A percentile compares a stretch with the other conserved stretches of the same genome.
Evolutionary conservation across 495 filamentous ascomycete genomes (phyloP).

Genomic region (Talaromyces liani): DNA sequence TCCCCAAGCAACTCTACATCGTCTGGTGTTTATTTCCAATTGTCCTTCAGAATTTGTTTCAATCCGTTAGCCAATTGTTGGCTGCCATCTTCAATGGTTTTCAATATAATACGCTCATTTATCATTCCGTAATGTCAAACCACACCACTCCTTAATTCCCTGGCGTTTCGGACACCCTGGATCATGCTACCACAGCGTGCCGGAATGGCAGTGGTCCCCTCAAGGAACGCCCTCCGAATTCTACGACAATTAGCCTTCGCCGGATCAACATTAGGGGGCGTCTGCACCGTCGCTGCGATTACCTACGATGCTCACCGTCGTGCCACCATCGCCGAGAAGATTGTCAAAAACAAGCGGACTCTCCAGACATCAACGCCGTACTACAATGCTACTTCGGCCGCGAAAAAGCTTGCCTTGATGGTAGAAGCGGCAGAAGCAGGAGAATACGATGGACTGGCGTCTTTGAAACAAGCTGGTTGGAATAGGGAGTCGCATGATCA

Average conservation of each 20-base stretch:
- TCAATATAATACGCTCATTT: not conserved
- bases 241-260: constrained; percentile 37
- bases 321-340: constrained; percentile 32
- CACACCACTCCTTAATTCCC: not conserved
- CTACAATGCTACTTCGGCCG: constrained; percentile 38
- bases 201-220: constrained; percentile 28
- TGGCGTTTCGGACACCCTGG: not conserved
- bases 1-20: not conserved
- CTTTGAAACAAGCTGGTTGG: constrained; percentile 25
- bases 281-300: constrained; percentile 34
- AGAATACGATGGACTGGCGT: constrained; percentile 31
- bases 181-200: constrained; percentile 6
- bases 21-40: not conserved
- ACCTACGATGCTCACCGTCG: constrained; percentile 38
- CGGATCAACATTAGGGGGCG: constrained; percentile 31
- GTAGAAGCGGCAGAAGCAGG: constrained; percentile 37
- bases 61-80: not conserved
- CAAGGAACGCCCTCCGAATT: constrained; percentile 38
- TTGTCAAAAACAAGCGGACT: constrained; percentile 37
- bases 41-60: not conserved
- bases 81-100: not conserved
- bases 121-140: constrained; percentile 2
- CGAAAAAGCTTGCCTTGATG: constrained; percentile 30
- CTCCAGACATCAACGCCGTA: constrained; percentile 36
- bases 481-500: not conserved